phyloP scores from a whole-genome alignment of 2,329 filamentous ascomycete species.

The Nemania sp. region DNA sequence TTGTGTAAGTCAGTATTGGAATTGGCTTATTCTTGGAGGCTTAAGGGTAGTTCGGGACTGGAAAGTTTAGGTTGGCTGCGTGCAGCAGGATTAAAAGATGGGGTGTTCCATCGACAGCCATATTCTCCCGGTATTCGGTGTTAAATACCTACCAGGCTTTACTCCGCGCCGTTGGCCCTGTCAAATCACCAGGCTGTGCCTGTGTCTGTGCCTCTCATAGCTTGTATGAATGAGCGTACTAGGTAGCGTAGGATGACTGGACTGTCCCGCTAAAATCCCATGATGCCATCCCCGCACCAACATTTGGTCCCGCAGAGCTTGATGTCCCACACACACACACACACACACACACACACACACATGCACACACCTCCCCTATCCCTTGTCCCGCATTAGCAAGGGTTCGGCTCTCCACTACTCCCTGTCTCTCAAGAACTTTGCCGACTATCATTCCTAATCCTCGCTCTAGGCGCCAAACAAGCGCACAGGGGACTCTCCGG shows the following conservation, averaged over 20 bases:
- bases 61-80: not conserved
- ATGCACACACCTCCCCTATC: not conserved
- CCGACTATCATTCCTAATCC: not conserved
- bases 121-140: slow-evolving; percentile 5
- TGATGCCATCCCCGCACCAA: slow-evolving; percentile 12
- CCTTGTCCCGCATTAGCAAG: slow-evolving; percentile 11
- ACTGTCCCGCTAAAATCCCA: slow-evolving; percentile 9
- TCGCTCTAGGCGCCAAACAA: not conserved
- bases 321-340: slow-evolving; percentile 12
- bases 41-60: not conserved
- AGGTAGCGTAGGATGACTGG: too few relatives aligned
- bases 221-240: not conserved
- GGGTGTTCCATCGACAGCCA: slow-evolving; percentile 2
- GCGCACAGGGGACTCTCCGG: slow-evolving; percentile 2
- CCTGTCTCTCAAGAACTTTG: not conserved
- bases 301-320: slow-evolving; percentile 19
- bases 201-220: too few relatives aligned
- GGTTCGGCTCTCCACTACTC: not conserved
- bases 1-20: not conserved
- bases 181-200: not conserved
- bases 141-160: slow-evolving; percentile 19
- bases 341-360: not conserved
- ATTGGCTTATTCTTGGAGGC: not conserved
- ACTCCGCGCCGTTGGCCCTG: not conserved
- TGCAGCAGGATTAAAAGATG: not conserved